phyloP scores from a whole-genome alignment of 164 flowering plant species.

The Annona squamosa region DNA sequence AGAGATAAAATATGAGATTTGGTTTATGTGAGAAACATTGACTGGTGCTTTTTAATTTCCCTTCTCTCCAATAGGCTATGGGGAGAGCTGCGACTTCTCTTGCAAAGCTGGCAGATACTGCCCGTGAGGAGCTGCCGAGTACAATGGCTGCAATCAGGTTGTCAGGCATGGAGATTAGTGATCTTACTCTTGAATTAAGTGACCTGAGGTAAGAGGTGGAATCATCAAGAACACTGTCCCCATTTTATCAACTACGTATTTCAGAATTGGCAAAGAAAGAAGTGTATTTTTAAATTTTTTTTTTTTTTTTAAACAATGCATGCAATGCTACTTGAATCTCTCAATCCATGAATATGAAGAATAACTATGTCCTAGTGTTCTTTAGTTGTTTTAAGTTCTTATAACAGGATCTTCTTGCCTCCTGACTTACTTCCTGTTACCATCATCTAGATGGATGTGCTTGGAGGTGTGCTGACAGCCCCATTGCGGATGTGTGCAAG shows the following conservation, averaged over 20 bases:
- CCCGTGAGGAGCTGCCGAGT: conserved; percentile 82
- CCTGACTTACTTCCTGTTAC: too few species aligned
- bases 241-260: too few species aligned
- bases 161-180: conserved; percentile 93
- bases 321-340: not conserved
- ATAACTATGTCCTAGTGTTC: not conserved
- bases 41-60: not conserved
- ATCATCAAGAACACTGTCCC: not conserved
- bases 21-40: not conserved
- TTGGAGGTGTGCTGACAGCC: too few species aligned
- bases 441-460: too few species aligned
- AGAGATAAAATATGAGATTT: not conserved
- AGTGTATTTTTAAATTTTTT: too few species aligned
- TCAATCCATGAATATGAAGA: not conserved
- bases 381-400: too few species aligned
- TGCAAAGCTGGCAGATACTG: conserved; percentile 83
- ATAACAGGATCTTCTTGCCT: too few species aligned
- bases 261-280: not conserved
- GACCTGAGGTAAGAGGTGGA: conserved; percentile 60
- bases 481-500: too few species aligned
- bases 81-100: conserved; percentile 81
- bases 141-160: conserved; percentile 95
- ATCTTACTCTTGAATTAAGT: conserved; percentile 83
- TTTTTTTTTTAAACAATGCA: not conserved
- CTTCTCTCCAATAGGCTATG: conserved; percentile 54